Percentiles rank a stretch among this genome's conserved stretches.
phyloP scores from a whole-genome alignment of 2,329 filamentous ascomycete species.

The Ambrosiella cleistominuta region DNA sequence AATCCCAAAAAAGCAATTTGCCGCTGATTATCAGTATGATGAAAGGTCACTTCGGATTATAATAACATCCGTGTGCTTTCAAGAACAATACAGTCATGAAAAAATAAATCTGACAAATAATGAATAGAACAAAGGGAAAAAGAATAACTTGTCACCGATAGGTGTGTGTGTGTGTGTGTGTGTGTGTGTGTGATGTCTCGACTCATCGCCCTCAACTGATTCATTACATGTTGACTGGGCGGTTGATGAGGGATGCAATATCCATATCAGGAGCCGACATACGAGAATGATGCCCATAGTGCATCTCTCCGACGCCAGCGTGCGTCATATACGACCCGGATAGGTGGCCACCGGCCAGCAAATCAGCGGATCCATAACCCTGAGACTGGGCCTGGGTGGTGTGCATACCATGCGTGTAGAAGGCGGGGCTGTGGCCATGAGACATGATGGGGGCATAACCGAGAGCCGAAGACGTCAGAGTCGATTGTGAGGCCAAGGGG shows the following conservation, averaged over 20 bases:
- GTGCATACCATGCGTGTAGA: background rate
- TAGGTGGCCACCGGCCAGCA: conserved; percentile 1
- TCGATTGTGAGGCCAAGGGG: conserved; percentile 1
- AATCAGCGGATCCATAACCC: background rate
- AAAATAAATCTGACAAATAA: background rate
- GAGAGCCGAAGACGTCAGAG: background rate
- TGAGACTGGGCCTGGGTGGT: background rate
- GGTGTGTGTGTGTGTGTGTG: background rate
- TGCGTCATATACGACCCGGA: conserved; percentile 15
- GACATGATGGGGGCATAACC: background rate
- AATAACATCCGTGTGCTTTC: background rate
- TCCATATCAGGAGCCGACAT: conserved; percentile 43
- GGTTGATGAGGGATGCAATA: conserved; percentile 41
- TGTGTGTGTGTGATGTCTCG: no score
- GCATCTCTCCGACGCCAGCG: conserved; percentile 19
- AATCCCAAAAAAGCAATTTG: background rate
- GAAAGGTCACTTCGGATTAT: background rate
- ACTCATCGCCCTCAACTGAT: no score
- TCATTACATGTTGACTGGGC: conserved; percentile 15
- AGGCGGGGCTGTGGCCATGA: background rate
- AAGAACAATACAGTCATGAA: background rate
- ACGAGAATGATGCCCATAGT: conserved; percentile 16
- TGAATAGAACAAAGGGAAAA: background rate
- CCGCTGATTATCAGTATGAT: background rate
- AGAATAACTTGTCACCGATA: background rate